A percentile compares a stretch with the other conserved stretches of the same genome.
phyloP scores from a whole-genome alignment of 2,329 filamentous ascomycete genomes.

The Penicillium olsonii region DNA sequence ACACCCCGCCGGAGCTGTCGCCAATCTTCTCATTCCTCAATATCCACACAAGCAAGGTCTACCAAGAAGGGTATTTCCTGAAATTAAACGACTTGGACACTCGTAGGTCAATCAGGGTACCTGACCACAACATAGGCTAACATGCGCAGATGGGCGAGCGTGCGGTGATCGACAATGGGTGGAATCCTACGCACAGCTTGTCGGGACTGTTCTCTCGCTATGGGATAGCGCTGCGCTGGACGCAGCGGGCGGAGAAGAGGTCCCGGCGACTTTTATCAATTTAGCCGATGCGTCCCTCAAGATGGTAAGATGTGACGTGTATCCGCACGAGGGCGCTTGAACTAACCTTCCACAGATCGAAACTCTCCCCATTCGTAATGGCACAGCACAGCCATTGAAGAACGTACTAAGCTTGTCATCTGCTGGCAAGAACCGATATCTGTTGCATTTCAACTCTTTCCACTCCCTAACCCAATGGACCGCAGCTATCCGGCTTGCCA shows the following conservation, averaged over 20 bases:
- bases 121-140: constrained; percentile 31
- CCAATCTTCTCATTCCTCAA: constrained; percentile 94
- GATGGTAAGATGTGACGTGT: constrained; percentile 66
- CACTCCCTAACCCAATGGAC: constrained; percentile 96
- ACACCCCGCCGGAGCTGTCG: constrained; percentile 88
- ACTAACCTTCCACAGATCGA: constrained; percentile 64
- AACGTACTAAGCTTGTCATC: constrained; percentile 96
- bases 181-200: constrained; percentile 95
- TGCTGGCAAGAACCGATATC: constrained; percentile 89
- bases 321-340: neutral
- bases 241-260: constrained; percentile 79
- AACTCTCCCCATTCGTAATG: constrained; percentile 79
- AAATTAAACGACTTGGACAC: constrained; percentile 94
- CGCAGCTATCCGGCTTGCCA: constrained; percentile 85
- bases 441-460: constrained; percentile 93
- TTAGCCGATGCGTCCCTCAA: constrained; percentile 96
- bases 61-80: constrained; percentile 96
- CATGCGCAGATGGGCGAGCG: constrained; percentile 72
- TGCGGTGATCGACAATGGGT: constrained; percentile 88
- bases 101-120: constrained; percentile 59
- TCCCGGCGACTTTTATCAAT: constrained; percentile 91
- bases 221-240: constrained; percentile 96
- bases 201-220: constrained; percentile 89
- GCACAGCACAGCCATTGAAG: constrained; percentile 76
- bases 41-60: constrained; percentile 92